Conservation (phyloP, 805 yeast genomes). For the Sugiyamaella mastotermitis region DNA sequence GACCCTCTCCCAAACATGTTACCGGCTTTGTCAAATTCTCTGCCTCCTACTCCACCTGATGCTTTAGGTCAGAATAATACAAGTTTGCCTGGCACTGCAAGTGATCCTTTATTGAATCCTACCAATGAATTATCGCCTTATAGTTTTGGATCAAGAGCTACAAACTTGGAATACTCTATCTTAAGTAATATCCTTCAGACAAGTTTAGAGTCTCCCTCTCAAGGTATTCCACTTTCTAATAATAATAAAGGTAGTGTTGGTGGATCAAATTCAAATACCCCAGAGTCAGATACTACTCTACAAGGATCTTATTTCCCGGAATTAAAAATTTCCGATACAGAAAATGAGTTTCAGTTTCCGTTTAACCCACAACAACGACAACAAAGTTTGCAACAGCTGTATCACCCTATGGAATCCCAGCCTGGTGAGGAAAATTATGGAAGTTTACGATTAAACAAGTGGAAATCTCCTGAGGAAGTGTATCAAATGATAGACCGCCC, state of each 20-base stretch:
- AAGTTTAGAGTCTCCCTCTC: not conserved
- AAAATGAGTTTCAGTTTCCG: not conserved
- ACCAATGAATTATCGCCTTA: constrained; percentile 12
- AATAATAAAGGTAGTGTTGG: constrained; percentile 1
- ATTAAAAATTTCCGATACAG: constrained; percentile 6
- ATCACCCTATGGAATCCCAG: constrained; percentile 7
- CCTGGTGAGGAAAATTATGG: not conserved
- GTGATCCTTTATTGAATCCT: constrained; percentile 4
- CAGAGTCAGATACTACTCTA: constrained; percentile 8
- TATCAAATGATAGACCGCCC: constrained; percentile 64
- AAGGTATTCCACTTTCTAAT: no score
- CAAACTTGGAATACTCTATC: constrained; percentile 32
- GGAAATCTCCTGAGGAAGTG: constrained; percentile 37
- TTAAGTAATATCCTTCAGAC: constrained; percentile 28
- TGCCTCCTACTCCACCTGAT: constrained; percentile 16
- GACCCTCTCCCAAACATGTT: not conserved
- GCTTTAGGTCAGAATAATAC: constrained; percentile 1
- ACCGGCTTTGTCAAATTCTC: not conserved
- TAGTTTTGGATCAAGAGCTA: constrained; percentile 32
- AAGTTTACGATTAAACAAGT: not conserved
- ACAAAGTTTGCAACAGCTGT: constrained; percentile 9
- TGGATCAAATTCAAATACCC: constrained; percentile 3
- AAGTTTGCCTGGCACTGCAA: not conserved
- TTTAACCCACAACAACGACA: not conserved
- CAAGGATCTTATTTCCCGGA: constrained; percentile 10